A percentile compares a stretch with the other conserved stretches of the same genome.
Conservation (phyloP, 1,284 basidiomycete species). For the Cutaneotrichosporon dermatis region DNA sequence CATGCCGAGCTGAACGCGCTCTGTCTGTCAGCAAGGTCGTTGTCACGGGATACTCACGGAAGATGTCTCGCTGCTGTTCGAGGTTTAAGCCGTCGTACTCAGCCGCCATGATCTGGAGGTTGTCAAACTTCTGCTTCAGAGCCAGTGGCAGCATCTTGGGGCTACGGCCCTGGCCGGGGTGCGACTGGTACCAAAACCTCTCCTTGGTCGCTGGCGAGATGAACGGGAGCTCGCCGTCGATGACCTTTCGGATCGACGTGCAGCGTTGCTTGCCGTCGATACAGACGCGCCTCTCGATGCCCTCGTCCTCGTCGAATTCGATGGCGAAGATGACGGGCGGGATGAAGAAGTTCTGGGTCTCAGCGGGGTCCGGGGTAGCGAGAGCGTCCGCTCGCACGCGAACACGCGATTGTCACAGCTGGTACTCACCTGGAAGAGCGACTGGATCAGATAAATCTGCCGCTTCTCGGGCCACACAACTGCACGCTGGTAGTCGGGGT, state of each 20-base stretch:
- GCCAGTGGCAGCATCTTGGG: conserved; percentile 22
- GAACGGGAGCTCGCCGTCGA: conserved; percentile 41
- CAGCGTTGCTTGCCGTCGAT: conserved; percentile 49
- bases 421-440: conserved; percentile 34
- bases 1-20: conserved; percentile 47
- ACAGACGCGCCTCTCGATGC: conserved; percentile 28
- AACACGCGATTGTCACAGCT: background rate
- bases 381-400: background rate
- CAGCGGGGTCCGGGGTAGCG: background rate
- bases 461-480: conserved; percentile 42
- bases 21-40: conserved; percentile 18
- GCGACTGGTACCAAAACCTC: conserved; percentile 32
- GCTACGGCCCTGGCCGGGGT: conserved; percentile 1
- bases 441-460: conserved; percentile 33
- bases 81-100: conserved; percentile 34
- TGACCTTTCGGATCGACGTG: conserved; percentile 38
- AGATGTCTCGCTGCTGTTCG: conserved; percentile 43
- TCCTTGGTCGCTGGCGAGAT: conserved; percentile 22
- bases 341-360: conserved; percentile 41
- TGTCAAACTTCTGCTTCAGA: conserved; percentile 36
- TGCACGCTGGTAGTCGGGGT: conserved; percentile 44
- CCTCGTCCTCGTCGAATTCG: conserved; percentile 13
- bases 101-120: conserved; percentile 31
- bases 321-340: conserved; percentile 43
- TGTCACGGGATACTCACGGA: conserved; percentile 33